Base-by-base conservation (phyloP, 768 basidiomycete genomes). In the Austroboletus festivus region DNA sequence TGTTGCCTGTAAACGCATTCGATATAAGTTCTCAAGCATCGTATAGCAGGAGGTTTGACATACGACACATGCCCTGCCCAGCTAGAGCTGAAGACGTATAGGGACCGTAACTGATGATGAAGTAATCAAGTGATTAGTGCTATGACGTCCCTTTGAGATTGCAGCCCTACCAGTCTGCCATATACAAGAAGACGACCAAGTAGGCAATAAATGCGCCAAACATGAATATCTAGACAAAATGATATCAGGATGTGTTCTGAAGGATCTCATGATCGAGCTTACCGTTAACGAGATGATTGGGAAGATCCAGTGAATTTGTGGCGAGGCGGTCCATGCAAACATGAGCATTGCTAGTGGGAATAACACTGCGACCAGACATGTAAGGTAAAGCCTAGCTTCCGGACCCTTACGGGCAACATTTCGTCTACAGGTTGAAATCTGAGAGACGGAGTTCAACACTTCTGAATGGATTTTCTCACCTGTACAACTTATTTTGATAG, bases 41-140 rank as follows among this genome's bases (percentile, higher is more conserved):
- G 34, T 13, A 7, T 34, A n/a, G 19, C 20, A 6, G 5, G 3
- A n/a, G 22, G n/a, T 23, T 26, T 46, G 44, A 66, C 76, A 35
- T 59, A 75, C 82, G 71, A 43, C 75, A 72, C 38, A 85, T 71
- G 51, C 79, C 78, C 59, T 85, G 82, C 2, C 77, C 84, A 1
- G 85, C 83, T 9, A 85, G 66, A 20, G 83, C 83, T 5, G 81
- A 83, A 1, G 82, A 83, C 1, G 84, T 82, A 60, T 78, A 84
- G 2, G 73, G 73, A 2, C 77, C 77, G 57, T 80, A 79, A 52
- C 78, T 62, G 23, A 18, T 71, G 22, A 12, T 15, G 23, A 19
- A 18, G 54, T 57, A 5, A 44, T 38, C 30, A 3, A 38, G 28
- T 28, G 28, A 28, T 4, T 9, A 5, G 2, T 28, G 11, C 5